Base-by-base conservation (phyloP, 2,329 filamentous ascomycete genomes). In the Aspergillus amoenus region DNA sequence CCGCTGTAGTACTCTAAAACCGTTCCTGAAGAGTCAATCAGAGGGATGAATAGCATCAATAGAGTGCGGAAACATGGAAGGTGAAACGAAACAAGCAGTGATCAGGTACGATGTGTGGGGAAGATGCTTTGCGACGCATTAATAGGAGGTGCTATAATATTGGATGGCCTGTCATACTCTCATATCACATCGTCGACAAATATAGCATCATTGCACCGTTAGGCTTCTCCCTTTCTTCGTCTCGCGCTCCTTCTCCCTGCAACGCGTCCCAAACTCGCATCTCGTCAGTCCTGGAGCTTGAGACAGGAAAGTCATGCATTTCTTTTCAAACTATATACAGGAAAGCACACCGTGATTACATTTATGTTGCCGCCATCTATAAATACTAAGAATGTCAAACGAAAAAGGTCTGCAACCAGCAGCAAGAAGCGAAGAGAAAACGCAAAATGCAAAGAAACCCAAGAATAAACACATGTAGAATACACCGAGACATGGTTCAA, bases 381-480 rank as follows among this genome's bases (percentile, higher is more conserved):
- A 53, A 32, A 57, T 57, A 57, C 49, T 42, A 56, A 58, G 58
- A 47, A 60, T n/a, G 44, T 57, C 15, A n/a, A 37, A n/a, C 47
- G 50, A 42, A 55, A 37, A 48, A 42, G 13, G 49, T 54, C 59
- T 58, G 55, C 57, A 52, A 55, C 57, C 59, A 44, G 61, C 61
- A 63, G 59, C 49, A 15, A 34, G 40, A 47, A 43, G 17, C 41
- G 42, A 44, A 44, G 15, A 44, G 40, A 42, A 42, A 15, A 43
- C 13, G 22, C 37, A 52, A 52, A 43, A 30, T 37, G 9, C 27
- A 30, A 30, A 11, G 9, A 30, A 30, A 30, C 27, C 27, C 44
- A 59, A 63, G 56, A 52, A 54, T 56, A 59, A 43, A 53, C 45
- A 51, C 49, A 46, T 52, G 46, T 62, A 64, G 47, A 65, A 66